Conservation (phyloP, 2,329 filamentous ascomycete genomes). For the Hypoxylon sp. region DNA sequence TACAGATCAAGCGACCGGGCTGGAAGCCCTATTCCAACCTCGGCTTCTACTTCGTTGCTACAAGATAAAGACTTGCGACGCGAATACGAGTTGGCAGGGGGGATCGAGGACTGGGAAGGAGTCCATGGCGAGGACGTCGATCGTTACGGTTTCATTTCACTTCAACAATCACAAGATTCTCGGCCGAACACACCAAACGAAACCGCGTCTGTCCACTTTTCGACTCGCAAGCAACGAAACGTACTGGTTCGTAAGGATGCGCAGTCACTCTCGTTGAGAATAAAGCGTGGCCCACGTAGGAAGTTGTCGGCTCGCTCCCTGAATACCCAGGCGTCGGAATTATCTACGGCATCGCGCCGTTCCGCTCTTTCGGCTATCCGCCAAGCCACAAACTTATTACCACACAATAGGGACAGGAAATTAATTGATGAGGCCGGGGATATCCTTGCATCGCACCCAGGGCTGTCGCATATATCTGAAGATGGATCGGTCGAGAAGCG, state of each 20-base stretch:
- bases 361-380: conserved; percentile 70
- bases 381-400: conserved; percentile 71
- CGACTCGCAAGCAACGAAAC: conserved; percentile 63
- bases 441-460: conserved; percentile 74
- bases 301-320: conserved; percentile 72
- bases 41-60: conserved; percentile 55
- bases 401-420: conserved; percentile 72
- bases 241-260: conserved; percentile 61
- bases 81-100: conserved; percentile 68
- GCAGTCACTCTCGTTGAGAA: conserved; percentile 56
- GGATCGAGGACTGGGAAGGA: conserved; percentile 78
- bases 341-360: conserved; percentile 66
- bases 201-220: conserved; percentile 60
- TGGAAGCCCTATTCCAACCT: conserved; percentile 53
- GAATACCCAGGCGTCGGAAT: conserved; percentile 69
- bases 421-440: conserved; percentile 77
- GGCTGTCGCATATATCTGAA: conserved; percentile 69
- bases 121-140: conserved; percentile 74
- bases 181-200: conserved; percentile 61
- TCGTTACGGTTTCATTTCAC: conserved; percentile 77
- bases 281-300: conserved; percentile 64
- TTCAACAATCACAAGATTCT: conserved; percentile 59
- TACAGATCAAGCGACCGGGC: conserved; percentile 48
- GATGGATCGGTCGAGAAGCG: conserved; percentile 68
- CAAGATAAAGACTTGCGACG: conserved; percentile 59